Percentiles rank a stretch among this genome's conserved stretches.
Evolutionary conservation across 495 filamentous ascomycete species (phyloP).

Genomic region (Polyplosphaeria fusca): DNA sequence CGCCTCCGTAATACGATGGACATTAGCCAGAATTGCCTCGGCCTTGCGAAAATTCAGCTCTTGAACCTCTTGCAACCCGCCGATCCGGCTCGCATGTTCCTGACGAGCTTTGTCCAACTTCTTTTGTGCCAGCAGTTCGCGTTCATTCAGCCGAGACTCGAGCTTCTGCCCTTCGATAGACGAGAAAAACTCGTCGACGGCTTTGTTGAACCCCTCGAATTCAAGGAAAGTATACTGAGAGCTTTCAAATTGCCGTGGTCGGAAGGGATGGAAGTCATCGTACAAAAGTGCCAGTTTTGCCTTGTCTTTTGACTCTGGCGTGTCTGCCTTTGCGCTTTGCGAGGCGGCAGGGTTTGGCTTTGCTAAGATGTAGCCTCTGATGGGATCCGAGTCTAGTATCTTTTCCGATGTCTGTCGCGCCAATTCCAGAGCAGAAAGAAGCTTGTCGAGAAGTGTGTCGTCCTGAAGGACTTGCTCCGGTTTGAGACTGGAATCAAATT

Average conservation of each 20-base stretch:
- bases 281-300: conserved; percentile 60
- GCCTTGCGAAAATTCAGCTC: conserved; percentile 84
- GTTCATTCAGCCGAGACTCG: conserved; percentile 74
- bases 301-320: conserved; percentile 16
- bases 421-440: conserved; percentile 63
- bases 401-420: conserved; percentile 61
- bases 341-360: conserved; percentile 49
- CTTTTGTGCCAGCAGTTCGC: conserved; percentile 72
- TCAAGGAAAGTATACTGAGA: conserved; percentile 62
- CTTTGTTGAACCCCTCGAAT: conserved; percentile 83
- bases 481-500: conserved; percentile 63
- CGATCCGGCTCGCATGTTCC: conserved; percentile 80
- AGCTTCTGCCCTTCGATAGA: conserved; percentile 92
- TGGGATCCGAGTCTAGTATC: conserved; percentile 55
- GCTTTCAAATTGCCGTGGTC: conserved; percentile 75
- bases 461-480: conserved; percentile 66
- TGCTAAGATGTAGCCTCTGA: conserved; percentile 85
- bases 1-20: conserved; percentile 84
- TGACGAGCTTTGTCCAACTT: conserved; percentile 77
- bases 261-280: conserved; percentile 94
- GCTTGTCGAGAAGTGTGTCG: conserved; percentile 58
- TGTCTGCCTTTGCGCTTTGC: conserved; percentile 21
- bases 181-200: conserved; percentile 94
- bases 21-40: conserved; percentile 81
- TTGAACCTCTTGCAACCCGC: conserved; percentile 74